phyloP scores from a whole-genome alignment of 768 basidiomycete species.

The Chalciporus chontae region DNA sequence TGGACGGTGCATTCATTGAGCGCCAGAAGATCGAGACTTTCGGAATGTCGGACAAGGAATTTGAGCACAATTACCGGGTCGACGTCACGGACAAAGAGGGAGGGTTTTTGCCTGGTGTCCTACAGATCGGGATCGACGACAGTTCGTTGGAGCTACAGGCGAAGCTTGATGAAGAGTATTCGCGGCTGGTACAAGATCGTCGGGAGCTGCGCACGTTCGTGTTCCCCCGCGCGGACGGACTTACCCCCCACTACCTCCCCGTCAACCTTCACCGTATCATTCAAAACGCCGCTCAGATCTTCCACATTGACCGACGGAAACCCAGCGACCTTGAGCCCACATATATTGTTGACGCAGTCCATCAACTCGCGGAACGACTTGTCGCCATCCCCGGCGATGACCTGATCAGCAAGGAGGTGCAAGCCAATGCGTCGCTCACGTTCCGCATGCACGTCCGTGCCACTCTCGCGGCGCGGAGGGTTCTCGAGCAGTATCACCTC shows the following conservation, averaged over 20 bases:
- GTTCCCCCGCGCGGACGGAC: constrained; percentile 73
- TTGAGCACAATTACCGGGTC: constrained; percentile 91
- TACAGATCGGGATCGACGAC: constrained; percentile 88
- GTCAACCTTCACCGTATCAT: constrained; percentile 95
- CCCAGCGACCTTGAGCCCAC: constrained; percentile 88
- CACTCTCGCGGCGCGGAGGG: constrained; percentile 81
- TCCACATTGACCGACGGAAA: constrained; percentile 93
- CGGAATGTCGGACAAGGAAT: constrained; percentile 73
- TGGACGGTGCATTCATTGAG: constrained; percentile 98
- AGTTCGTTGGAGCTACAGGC: constrained; percentile 78
- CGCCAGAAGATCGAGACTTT: constrained; percentile 92
- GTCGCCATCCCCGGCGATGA: constrained; percentile 89
- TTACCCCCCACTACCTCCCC: constrained; percentile 79
- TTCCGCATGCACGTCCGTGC: constrained; percentile 94
- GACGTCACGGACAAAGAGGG: constrained; percentile 83
- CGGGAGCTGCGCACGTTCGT: constrained; percentile 73
- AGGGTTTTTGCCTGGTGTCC: constrained; percentile 73
- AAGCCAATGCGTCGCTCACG: constrained; percentile 84
- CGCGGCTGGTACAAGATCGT: constrained; percentile 70
- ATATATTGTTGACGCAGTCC: constrained; percentile 79
- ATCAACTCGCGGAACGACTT: constrained; percentile 70
- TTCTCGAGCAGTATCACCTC: constrained; percentile 84
- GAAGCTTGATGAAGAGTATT: constrained; percentile 78
- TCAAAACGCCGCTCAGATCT: constrained; percentile 93
- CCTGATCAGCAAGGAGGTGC: constrained; percentile 67